Evolutionary conservation across 345 rosid species (phyloP).

Genomic region (Abelmoschus esculentus): DNA sequence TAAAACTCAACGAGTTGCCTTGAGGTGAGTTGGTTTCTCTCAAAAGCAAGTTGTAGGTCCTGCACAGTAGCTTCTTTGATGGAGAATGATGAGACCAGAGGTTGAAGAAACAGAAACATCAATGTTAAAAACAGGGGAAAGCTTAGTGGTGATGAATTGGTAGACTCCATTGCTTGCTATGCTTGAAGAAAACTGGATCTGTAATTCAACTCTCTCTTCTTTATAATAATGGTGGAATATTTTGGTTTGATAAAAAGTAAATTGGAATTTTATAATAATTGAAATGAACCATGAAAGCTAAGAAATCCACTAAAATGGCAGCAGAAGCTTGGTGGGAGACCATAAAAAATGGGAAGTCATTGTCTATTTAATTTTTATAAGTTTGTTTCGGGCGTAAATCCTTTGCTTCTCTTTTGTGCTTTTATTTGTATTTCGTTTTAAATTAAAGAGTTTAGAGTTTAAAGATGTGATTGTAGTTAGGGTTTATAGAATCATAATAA

Average conservation of each 20-base stretch:
- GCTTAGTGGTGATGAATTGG: neutral
- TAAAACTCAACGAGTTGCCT: constrained; percentile 33
- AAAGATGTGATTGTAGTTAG: too few relatives aligned
- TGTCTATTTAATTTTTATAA: too few relatives aligned
- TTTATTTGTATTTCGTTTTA: too few relatives aligned
- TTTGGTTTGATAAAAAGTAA: neutral
- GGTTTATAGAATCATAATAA: too few relatives aligned
- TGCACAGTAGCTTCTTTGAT: constrained; percentile 34
- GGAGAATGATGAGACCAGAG: neutral
- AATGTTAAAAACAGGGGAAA: neutral
- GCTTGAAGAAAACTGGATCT: neutral
- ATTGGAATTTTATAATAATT: neutral
- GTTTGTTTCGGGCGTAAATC: too few relatives aligned
- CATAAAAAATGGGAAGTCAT: too few relatives aligned
- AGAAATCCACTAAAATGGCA: neutral
- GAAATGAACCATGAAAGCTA: neutral
- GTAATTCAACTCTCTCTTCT: too few relatives aligned
- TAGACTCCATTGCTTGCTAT: neutral
- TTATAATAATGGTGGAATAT: too few relatives aligned
- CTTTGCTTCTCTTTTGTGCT: too few relatives aligned
- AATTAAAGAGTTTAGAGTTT: too few relatives aligned
- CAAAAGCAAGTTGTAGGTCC: constrained; percentile 28
- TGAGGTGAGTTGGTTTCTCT: constrained; percentile 31
- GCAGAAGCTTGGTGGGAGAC: too few relatives aligned
- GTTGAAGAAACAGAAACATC: neutral